Evolutionary conservation across 2,329 filamentous ascomycete species (phyloP).

Genomic region (Beauveria bassiana): DNA sequence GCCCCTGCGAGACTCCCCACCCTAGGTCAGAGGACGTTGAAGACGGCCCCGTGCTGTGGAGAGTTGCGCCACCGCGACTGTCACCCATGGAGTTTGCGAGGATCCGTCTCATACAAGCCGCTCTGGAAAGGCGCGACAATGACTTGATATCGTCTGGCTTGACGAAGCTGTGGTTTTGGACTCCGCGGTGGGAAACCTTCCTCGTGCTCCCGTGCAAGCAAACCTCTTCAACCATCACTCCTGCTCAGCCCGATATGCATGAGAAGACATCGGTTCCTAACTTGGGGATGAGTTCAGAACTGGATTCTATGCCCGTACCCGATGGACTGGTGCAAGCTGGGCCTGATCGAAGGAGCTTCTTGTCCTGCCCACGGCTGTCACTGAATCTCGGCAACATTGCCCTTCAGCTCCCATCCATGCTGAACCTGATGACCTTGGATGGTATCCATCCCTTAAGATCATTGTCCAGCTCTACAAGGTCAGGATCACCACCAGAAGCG

Average conservation of each 20-base stretch:
- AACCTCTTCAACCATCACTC: neutral
- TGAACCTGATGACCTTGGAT: conserved; percentile 14
- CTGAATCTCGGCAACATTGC: conserved; percentile 23
- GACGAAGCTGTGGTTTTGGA: conserved; percentile 26
- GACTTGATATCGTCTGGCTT: conserved; percentile 24
- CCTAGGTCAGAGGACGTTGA: neutral
- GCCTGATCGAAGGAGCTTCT: neutral
- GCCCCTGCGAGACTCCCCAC: neutral
- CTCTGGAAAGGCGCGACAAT: conserved; percentile 19
- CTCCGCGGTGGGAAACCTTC: conserved; percentile 27
- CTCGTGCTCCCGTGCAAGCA: conserved; percentile 29
- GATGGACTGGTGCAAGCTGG: neutral
- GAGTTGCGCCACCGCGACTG: conserved; percentile 23
- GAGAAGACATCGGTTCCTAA: no score
- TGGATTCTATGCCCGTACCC: neutral
- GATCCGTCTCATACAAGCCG: conserved; percentile 27
- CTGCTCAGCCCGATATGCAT: neutral
- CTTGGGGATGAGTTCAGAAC: neutral
- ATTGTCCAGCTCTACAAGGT: neutral
- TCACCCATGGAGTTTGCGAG: conserved; percentile 34
- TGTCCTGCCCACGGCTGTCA: conserved; percentile 23
- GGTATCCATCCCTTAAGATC: neutral
- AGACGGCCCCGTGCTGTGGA: neutral
- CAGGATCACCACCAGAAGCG: neutral
- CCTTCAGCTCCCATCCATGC: conserved; percentile 19